These are phyloP conservation scores for Brettanomyces custersianus DNA, from an alignment of 805 yeast genomes.

Conservation along the genomic window DNA sequence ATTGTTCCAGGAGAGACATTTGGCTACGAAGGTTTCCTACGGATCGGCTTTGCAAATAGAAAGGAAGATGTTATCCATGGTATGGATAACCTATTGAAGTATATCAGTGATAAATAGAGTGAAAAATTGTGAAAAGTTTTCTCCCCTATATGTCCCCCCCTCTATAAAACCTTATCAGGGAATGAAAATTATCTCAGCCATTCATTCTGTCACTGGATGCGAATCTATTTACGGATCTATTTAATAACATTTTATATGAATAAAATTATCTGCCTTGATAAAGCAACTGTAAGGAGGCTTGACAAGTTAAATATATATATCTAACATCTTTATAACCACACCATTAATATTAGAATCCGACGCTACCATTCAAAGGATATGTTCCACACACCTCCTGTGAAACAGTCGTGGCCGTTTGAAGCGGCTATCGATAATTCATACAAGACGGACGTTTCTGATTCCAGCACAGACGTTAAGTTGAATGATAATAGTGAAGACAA, in stretches of 20 bases:
- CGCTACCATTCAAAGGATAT: too few relatives aligned
- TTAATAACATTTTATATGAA: not conserved
- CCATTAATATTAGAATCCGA: too few relatives aligned
- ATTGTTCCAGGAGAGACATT: slow-evolving; percentile 44
- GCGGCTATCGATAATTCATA: slow-evolving; percentile 19
- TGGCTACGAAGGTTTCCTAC: slow-evolving; percentile 30
- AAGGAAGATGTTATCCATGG: slow-evolving; percentile 28
- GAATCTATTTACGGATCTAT: not conserved
- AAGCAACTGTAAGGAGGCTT: too few relatives aligned
- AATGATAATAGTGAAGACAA: not conserved
- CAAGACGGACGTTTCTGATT: slow-evolving; percentile 4
- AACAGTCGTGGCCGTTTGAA: slow-evolving; percentile 20
- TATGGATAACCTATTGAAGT: slow-evolving; percentile 9
- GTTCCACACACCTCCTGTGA: slow-evolving; percentile 29
- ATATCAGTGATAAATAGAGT: not conserved
- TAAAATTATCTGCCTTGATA: not conserved
- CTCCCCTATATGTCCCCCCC: too few relatives aligned
- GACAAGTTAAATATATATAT: too few relatives aligned
- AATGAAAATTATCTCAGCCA: too few relatives aligned
- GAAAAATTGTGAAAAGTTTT: too few relatives aligned
- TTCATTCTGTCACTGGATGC: too few relatives aligned
- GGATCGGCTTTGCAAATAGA: slow-evolving; percentile 42
- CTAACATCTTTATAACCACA: too few relatives aligned
- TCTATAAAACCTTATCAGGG: too few relatives aligned
- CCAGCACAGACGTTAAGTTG: too few relatives aligned